Evolutionary conservation across 2,329 filamentous ascomycete species (phyloP), one percentile per base, ranked within the genome.

Genomic region (Aspergillus viridinutans): DNA sequence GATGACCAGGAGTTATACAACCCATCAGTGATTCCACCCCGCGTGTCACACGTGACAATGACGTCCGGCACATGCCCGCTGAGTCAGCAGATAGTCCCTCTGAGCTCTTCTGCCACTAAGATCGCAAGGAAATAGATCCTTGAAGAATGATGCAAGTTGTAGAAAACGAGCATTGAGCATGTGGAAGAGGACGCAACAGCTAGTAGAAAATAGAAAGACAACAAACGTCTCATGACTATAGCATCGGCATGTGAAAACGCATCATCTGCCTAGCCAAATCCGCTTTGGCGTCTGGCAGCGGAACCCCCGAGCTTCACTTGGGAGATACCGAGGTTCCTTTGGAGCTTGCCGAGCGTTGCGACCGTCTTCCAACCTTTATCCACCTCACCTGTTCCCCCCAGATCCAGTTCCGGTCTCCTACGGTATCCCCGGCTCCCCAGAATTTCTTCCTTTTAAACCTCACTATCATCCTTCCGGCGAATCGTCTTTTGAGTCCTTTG

Each of bases 321-420:
- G 60, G 64, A 71, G 61, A 70, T 68, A 66, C 71, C 71, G 70
- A 72, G 71, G 70, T 68, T 63, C 64, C 62, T 56, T 53, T 42
- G 25, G 28, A 63, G 57, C 64, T 67, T 69, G 66, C 70, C 70
- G 70, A 72, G 64, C 65, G 66, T 50, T 50, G 62, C 57, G 58
- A 62, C 63, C 62, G 61, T 50, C 43, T 23, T 6, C 42, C n/a
- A n/a, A 21, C 40, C 23, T 35, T 29, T 35, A 43, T 52, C 58
- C 60, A 52, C 55, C 52, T 48, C 49, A 52, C 35, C 17, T 49
- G 25, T 52, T 54, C 51, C 60, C 60, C 61, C 59, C 63, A 58
- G 57, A 61, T 63, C 59, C 50, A 47, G 20, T 47, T 50, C 52
- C 49, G n/a, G 43, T 54, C 54, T 50, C 61, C 57, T 60, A 56